Evolutionary conservation across 1,139 yeast genomes (phyloP).

Genomic region (Candida smagusa): DNA sequence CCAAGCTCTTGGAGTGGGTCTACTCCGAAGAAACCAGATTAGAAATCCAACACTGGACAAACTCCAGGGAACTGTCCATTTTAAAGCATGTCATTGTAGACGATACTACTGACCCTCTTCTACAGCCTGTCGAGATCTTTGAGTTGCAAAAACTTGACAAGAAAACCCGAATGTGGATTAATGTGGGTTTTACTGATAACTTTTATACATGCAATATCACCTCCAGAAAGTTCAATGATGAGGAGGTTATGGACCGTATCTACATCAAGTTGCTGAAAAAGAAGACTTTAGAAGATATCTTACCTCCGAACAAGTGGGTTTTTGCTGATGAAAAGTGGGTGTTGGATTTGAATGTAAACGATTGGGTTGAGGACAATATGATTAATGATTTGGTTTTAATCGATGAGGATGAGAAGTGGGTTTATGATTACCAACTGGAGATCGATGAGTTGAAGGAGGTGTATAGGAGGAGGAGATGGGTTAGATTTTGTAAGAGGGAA

Average conservation of each 20-base stretch:
- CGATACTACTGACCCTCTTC: constrained; percentile 4
- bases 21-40: constrained; percentile 63
- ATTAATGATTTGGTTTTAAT: constrained; percentile 53
- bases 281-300: constrained; percentile 31
- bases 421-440: constrained; percentile 47
- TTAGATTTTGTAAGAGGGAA: constrained; percentile 32
- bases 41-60: constrained; percentile 42
- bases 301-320: constrained; percentile 59
- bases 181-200: constrained; percentile 53
- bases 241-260: constrained; percentile 23
- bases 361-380: constrained; percentile 54
- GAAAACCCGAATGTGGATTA: constrained; percentile 55
- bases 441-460: constrained; percentile 12
- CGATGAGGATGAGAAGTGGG: constrained; percentile 77
- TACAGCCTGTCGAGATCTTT: constrained; percentile 56
- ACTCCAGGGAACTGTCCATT: constrained; percentile 41
- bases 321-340: constrained; percentile 50
- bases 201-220: constrained; percentile 47
- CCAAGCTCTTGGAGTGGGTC: constrained; percentile 39
- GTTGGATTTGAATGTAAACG: constrained; percentile 54
- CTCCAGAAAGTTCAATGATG: constrained; percentile 15
- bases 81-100: constrained; percentile 14
- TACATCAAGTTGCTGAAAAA: constrained; percentile 13
- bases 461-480: constrained; percentile 55
- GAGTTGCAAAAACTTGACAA: constrained; percentile 63